Base-by-base conservation (phyloP, 805 yeast genomes). In the Candida maesae region DNA sequence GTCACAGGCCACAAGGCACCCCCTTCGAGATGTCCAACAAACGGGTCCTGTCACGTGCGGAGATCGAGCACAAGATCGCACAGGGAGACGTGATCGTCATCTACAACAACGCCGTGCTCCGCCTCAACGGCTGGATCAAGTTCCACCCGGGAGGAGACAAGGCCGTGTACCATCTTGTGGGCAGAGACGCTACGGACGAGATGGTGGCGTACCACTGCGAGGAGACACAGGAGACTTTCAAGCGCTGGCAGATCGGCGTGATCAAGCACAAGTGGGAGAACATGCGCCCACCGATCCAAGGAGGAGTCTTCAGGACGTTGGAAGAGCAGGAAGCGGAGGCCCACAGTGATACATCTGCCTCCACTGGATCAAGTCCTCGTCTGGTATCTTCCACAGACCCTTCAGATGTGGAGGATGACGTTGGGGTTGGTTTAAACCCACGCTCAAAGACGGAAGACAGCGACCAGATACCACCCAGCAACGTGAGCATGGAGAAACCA, bases 91-190 rank as follows among this genome's bases (percentile, higher is more conserved):
- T 78, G 18, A 73, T 88, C 21, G 86, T 87, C 29, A 81, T 88
- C 4, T 82, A 77, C 55, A 67, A 80, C 27, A 64, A 71, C 34
- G 45, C 63, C 16, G 95, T 84, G 5, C 66, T 88, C 31, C 74
- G 78, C 49, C 66, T 89, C 43, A 80, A 87, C 40, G 48, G 63
- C 8, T 88, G 95, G 96, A 60, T 88, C 26, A 68, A 67, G 19
- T 68, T 53, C 37, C 96, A 88, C 60, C 96, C 96, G 0, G 96
- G 96, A 13, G 96, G 96, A 5, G 90, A 82, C 44, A 84, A 78
- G 55, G 90, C 95, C 2, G 80, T 89, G 6, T 69, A 68, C 52
- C 96, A 89, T 61, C 71, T 88, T 82, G 76, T 88, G 4, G 96
- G 96, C 2, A 66, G 91, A 42, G 95, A 88, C 62, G 95, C 95